Base-by-base conservation (phyloP, 371 early-diverging fungal species). In the Paraphysoderma sedebokerense region DNA sequence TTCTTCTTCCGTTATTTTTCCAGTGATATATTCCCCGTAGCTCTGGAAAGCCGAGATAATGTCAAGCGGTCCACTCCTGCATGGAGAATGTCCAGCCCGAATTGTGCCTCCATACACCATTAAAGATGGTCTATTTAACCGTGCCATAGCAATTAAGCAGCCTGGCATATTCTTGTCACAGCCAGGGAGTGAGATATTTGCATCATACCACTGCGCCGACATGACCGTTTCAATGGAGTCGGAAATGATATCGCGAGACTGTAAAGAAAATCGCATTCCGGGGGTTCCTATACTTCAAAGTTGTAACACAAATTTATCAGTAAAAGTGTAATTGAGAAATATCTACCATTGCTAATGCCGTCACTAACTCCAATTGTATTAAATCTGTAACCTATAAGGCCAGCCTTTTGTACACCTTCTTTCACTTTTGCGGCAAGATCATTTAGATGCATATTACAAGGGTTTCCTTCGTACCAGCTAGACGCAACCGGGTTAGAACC, bases 181-280 rank as follows among this genome's bases (percentile, higher is more conserved):
- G 47, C 52, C 84, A 5, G 92, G 96, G 29, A 95, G 59, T 11
- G 89, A 81, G 53, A 95, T 86, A 59, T 89, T 89, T 48, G 81
- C 96, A 61, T 96, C 97, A 54, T 95, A 95, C 87, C 87, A 92
- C 60, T 88, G 87, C 7, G 82, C 91, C 40, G 78, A 61, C 92
- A 90, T 91, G n/a, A 87, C 90, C 19, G 95, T 92, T 63, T 97
- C 97, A 48, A 97, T 90, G 36, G 90, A 89, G 62, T 97, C 97
- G 27, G 97, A 93, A 62, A 97, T 97, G 56, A 97, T 77, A 56
- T 97, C 97, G 56, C 97, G 75, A 34, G 87, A 86, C 63, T 90
- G 93, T 38, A 97, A 76, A 11, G 95, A 93, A 65, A 77, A 93
- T 52, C 82, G 68, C 97, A 97, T 97, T 46, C 93, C 97, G 42